Percentiles rank a stretch among this genome's conserved stretches.
These are phyloP conservation scores for Pseudoscleropodium purum DNA, from an alignment of 225 moss, liverwort and hornwort genomes.

Conservation along the genomic window DNA sequence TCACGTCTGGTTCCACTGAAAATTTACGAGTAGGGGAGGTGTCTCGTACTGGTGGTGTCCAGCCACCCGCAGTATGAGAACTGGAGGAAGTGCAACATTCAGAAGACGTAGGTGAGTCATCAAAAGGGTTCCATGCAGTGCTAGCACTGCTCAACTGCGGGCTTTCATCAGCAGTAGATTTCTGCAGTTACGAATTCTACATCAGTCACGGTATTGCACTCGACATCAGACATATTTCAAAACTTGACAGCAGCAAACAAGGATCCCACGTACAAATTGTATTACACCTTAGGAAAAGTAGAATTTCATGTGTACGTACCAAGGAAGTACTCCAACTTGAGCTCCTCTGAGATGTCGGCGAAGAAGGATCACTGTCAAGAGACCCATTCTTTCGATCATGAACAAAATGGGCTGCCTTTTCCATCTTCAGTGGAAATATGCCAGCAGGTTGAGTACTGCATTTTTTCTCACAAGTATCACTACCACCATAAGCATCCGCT, in stretches of 20 bases:
- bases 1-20: constrained; percentile 3
- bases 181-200: constrained; percentile 12
- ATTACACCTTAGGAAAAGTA: neutral
- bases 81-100: constrained; percentile 11
- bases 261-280: neutral
- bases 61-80: constrained; percentile 12
- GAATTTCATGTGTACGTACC: neutral
- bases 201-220: neutral
- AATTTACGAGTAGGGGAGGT: constrained; percentile 8
- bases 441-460: neutral
- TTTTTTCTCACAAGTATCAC: neutral
- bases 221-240: neutral
- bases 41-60: constrained; percentile 10
- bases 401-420: neutral
- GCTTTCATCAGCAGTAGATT: constrained; percentile 6
- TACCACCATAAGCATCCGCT: neutral
- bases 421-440: neutral
- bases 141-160: constrained; percentile 22
- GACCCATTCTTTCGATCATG: neutral
- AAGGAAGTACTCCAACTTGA: constrained; percentile 9
- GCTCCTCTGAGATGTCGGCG: constrained; percentile 12
- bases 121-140: constrained; percentile 34
- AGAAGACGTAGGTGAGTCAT: constrained; percentile 21
- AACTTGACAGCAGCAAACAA: neutral
- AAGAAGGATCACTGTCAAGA: neutral